Conservation (phyloP, 305 asterid species). For the Fraxinus velutina region DNA sequence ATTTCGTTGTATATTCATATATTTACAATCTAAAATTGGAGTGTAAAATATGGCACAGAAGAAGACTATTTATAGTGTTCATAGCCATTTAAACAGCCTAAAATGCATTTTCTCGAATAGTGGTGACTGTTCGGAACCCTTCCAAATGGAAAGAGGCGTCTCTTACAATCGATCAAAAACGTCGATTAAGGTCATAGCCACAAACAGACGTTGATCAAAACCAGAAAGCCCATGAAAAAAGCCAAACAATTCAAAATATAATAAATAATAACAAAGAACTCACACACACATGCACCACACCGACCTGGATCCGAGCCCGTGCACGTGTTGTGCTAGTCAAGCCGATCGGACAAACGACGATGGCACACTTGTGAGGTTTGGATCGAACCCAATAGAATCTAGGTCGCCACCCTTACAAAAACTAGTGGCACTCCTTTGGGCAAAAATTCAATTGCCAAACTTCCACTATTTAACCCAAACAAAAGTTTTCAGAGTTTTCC, state of each 20-base stretch:
- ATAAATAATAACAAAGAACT: not conserved
- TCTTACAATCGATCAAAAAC: too few relatives aligned
- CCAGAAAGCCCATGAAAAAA: not conserved
- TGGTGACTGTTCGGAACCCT: not conserved
- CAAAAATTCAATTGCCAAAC: not conserved
- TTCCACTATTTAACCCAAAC: too few relatives aligned
- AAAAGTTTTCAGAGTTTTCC: too few relatives aligned
- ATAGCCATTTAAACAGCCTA: not conserved
- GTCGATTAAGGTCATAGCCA: not conserved
- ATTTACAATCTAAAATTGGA: not conserved
- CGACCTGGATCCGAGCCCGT: not conserved
- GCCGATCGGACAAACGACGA: not conserved
- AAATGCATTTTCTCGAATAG: not conserved
- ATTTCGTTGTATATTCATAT: not conserved
- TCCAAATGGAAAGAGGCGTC: not conserved
- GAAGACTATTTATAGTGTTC: not conserved
- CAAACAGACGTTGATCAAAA: not conserved
- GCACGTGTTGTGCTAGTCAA: not conserved
- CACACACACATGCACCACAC: not conserved
- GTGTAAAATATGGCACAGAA: not conserved
- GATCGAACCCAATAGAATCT: not conserved
- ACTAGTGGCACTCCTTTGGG: not conserved
- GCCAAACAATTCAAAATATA: not conserved
- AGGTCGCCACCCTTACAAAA: not conserved
- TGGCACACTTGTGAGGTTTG: not conserved